Base-by-base conservation (phyloP, 306 rosid species). In the Parietaria judaica region DNA sequence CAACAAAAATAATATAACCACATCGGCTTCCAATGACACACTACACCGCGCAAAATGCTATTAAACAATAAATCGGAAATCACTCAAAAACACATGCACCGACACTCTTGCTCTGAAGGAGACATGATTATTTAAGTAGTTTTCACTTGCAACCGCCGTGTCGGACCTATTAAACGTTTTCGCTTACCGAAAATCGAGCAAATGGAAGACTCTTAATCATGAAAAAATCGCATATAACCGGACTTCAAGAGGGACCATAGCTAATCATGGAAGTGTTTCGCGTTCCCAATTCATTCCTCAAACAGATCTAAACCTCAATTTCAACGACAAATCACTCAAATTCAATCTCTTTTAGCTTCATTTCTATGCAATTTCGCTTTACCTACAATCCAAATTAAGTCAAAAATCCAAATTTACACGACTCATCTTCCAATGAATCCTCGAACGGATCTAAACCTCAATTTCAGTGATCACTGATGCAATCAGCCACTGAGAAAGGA, bases 391-490 rank as follows among this genome's bases (percentile, higher is more conserved):
- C 13, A 16, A 66, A 43, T 17, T 36, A 23, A 36, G 31, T 7
- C 17, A 34, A 53, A 41, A 11, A 12, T 7, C 56, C 53, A 13
- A 65, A 7, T 5, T 34, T 44, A 41, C 23, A 14, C 38, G 11
- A 11, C 3, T 14, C 44, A 8, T 43, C 36, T 13, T 51, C 17
- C 54, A 63, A 55, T 71, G n/a, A 4, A 47, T 31, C 56, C 17
- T 31, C 8, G 13, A 11, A 39, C 48, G 52, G 78, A 74, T 74
- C 74, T 74, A 68, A 64, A 31, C 5, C 53, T 5, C 14, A 15
- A 52, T 51, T 8, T 8, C 54, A 54, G 15, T 44, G 36, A 31
- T 6, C 51, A 68, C 54, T 44, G 69, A 72, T 68, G 61, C 58
- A 55, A 72, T 56, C 47, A 52, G 17, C 6, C 56, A 41, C 37